These are phyloP conservation scores for Botrytis fabae DNA, from an alignment of 2,329 filamentous ascomycete genomes.

Conservation along the genomic window DNA sequence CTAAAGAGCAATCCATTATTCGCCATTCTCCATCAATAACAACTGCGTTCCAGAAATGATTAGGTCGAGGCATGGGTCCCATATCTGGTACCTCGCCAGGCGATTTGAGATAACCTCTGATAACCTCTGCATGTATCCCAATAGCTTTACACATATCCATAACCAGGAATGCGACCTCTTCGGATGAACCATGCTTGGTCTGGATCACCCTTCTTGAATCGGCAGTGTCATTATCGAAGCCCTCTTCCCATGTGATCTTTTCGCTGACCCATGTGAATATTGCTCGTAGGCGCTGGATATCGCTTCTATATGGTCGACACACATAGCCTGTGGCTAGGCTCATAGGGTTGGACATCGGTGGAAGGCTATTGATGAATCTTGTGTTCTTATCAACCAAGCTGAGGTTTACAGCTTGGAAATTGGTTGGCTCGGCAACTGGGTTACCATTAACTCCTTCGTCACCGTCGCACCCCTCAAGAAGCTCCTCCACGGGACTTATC, in stretches of 20 bases:
- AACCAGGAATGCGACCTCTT: constrained; percentile 87
- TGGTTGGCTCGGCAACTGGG: constrained; percentile 76
- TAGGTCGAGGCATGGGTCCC: constrained; percentile 78
- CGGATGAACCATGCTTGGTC: constrained; percentile 76
- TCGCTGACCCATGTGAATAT: constrained; percentile 99
- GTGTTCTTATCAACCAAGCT: constrained; percentile 93
- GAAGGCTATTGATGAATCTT: constrained; percentile 81
- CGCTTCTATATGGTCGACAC: constrained; percentile 89
- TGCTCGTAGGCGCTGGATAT: constrained; percentile 86
- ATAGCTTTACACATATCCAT: constrained; percentile 92
- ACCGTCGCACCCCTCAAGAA: constrained; percentile 81
- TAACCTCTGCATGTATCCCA: constrained; percentile 81
- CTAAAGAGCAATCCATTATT: constrained; percentile 90
- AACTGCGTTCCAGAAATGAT: constrained; percentile 98
- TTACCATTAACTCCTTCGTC: constrained; percentile 86
- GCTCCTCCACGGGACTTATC: constrained; percentile 83
- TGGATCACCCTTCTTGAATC: constrained; percentile 84
- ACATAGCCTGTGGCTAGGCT: constrained; percentile 88
- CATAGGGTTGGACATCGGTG: constrained; percentile 76
- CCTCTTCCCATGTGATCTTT: constrained; percentile 92
- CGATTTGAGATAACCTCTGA: constrained; percentile 86
- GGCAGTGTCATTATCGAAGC: constrained; percentile 73
- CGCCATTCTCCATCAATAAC: constrained; percentile 94
- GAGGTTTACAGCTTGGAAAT: constrained; percentile 79
- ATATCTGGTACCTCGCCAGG: constrained; percentile 83